Evolutionary conservation across 768 basidiomycete species (phyloP).

Genomic region (Sarcodon sp.): DNA sequence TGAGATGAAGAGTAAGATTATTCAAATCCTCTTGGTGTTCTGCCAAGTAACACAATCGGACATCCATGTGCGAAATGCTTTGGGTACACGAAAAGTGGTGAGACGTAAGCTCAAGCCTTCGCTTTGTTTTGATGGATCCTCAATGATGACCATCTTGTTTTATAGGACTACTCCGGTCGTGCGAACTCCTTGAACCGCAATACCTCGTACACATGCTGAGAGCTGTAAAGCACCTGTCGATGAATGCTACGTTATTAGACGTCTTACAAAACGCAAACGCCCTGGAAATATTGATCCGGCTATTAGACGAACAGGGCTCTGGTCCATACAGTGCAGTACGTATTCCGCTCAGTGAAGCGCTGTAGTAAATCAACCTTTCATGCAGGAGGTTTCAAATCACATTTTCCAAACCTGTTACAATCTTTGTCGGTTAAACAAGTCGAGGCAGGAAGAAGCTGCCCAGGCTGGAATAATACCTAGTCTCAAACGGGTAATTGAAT

Average conservation of each 20-base stretch:
- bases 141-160: neutral
- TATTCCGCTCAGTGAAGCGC: conserved; percentile 2
- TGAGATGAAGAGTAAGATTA: conserved; percentile 81
- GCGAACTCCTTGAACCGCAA: conserved; percentile 78
- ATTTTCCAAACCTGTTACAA: conserved; percentile 97
- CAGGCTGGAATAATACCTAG: conserved; percentile 91
- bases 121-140: neutral
- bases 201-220: conserved; percentile 84
- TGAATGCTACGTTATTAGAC: conserved; percentile 82
- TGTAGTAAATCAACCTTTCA: neutral
- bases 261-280: conserved; percentile 94
- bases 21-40: conserved; percentile 82
- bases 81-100: conserved; percentile 83
- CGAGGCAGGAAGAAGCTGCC: conserved; percentile 93
- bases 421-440: conserved; percentile 88
- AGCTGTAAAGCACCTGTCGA: conserved; percentile 92
- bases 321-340: conserved; percentile 74
- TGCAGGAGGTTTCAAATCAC: conserved; percentile 91
- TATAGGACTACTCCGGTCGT: conserved; percentile 75
- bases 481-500: conserved; percentile 79
- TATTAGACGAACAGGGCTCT: conserved; percentile 70
- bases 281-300: conserved; percentile 78
- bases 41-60: conserved; percentile 96
- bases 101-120: conserved; percentile 46
- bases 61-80: conserved; percentile 81